phyloP scores from a whole-genome alignment of 164 flowering plant species.

The Chloranthus sessilifolius region DNA sequence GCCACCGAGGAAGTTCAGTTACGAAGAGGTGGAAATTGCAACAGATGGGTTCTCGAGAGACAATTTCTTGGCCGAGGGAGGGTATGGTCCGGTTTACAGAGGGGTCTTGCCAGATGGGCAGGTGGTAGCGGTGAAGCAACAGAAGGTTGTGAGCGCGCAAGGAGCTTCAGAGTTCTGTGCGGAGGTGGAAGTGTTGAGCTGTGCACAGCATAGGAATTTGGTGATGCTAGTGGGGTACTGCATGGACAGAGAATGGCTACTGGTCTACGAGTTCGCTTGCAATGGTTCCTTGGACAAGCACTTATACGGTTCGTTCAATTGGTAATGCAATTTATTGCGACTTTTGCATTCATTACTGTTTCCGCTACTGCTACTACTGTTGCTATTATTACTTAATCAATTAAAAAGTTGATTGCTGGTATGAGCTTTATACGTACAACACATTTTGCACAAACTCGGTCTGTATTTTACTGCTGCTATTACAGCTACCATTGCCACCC shows the following conservation, averaged over 20 bases:
- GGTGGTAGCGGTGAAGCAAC: slow-evolving; percentile 43
- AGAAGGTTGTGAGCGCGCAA: slow-evolving; percentile 29
- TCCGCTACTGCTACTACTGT: not conserved
- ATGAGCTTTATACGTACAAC: not conserved
- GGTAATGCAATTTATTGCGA: not conserved
- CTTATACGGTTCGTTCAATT: slow-evolving; percentile 35
- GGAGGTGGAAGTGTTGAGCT: slow-evolving; percentile 42
- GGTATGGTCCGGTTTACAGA: slow-evolving; percentile 34
- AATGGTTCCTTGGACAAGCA: slow-evolving; percentile 42
- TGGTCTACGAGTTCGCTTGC: slow-evolving; percentile 40
- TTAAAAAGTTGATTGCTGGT: not conserved
- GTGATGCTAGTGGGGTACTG: slow-evolving; percentile 47
- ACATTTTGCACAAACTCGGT: no score
- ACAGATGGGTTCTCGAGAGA: slow-evolving; percentile 30
- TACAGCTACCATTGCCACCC: no score
- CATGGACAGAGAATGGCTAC: slow-evolving; percentile 32
- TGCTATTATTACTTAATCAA: not conserved
- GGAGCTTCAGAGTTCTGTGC: slow-evolving; percentile 40
- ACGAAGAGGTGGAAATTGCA: slow-evolving; percentile 29
- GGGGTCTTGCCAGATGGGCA: slow-evolving; percentile 41
- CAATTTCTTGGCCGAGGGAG: slow-evolving; percentile 43
- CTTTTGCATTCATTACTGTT: not conserved
- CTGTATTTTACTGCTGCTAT: no score
- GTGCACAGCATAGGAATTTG: slow-evolving; percentile 46
- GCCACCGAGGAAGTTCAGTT: slow-evolving; percentile 32